These are phyloP conservation scores for Boletus tomentosulus DNA, from an alignment of 768 basidiomycete genomes.

Conservation along the genomic window DNA sequence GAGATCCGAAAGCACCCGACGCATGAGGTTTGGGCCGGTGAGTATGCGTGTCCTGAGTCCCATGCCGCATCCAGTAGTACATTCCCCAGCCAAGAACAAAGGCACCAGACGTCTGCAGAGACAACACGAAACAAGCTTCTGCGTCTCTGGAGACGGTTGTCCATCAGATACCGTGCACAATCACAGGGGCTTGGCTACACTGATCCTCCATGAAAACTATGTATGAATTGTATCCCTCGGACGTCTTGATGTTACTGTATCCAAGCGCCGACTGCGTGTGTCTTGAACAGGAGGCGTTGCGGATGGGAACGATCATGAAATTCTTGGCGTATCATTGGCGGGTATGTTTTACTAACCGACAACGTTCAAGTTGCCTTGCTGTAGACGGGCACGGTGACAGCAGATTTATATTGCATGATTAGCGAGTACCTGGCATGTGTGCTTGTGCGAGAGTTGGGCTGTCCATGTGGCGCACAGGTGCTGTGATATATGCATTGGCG, in stretches of 20 bases:
- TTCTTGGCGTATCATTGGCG: background rate
- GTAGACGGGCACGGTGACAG: background rate
- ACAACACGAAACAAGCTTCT: background rate
- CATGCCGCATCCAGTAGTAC: background rate
- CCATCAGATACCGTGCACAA: background rate
- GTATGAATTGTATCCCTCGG: background rate
- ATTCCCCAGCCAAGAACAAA: no score
- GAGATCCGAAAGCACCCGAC: background rate
- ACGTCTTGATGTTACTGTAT: background rate
- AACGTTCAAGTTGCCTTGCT: background rate
- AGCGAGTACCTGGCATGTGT: background rate
- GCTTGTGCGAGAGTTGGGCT: background rate
- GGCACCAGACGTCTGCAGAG: background rate
- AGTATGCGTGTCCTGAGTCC: no score
- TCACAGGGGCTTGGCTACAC: background rate
- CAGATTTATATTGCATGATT: constrained; percentile 3
- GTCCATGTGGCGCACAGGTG: background rate
- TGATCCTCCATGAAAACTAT: background rate
- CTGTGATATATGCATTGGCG: background rate
- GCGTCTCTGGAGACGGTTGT: background rate
- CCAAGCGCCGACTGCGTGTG: background rate
- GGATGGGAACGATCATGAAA: background rate
- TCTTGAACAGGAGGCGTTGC: background rate
- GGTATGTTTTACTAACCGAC: background rate
- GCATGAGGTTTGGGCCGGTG: no score